phyloP scores from a whole-genome alignment of 805 yeast species.

The Myxozyma vanderwaltii region DNA sequence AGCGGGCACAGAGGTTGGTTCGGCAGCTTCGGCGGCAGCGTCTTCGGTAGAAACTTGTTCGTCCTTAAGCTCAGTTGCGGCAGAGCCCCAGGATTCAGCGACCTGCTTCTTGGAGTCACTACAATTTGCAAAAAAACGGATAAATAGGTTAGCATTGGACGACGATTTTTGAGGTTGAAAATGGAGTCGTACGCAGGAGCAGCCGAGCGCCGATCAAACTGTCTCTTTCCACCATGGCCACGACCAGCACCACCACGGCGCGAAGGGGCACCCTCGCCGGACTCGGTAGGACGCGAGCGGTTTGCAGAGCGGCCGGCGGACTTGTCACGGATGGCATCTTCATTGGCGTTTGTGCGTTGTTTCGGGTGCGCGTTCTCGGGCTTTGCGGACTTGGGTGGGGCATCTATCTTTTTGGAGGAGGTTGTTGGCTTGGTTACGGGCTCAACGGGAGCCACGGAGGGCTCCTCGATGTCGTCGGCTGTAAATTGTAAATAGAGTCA shows the following conservation, averaged over 20 bases:
- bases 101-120: conserved; percentile 81
- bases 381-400: conserved; percentile 77
- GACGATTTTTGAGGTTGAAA: not conserved
- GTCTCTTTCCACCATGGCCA: conserved; percentile 18
- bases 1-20: conserved; percentile 43
- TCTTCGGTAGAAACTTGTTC: conserved; percentile 62
- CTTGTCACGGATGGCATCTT: conserved; percentile 73
- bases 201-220: conserved; percentile 72
- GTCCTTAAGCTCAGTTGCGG: conserved; percentile 56
- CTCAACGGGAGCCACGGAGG: conserved; percentile 47
- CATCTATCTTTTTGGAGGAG: conserved; percentile 80
- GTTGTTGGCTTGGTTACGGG: conserved; percentile 65
- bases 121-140: conserved; percentile 30
- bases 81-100: conserved; percentile 77
- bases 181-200: conserved; percentile 19
- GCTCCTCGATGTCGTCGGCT: conserved; percentile 84
- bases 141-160: not conserved
- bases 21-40: conserved; percentile 47
- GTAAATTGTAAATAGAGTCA: not conserved
- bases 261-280: conserved; percentile 24
- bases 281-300: conserved; percentile 33
- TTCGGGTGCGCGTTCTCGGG: conserved; percentile 58
- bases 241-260: conserved; percentile 30
- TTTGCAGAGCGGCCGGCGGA: conserved; percentile 60
- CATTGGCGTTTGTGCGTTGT: conserved; percentile 73